These are phyloP conservation scores for Mortierella polycephala DNA, from an alignment of 371 early-diverging fungal genomes.

Conservation along the genomic window DNA sequence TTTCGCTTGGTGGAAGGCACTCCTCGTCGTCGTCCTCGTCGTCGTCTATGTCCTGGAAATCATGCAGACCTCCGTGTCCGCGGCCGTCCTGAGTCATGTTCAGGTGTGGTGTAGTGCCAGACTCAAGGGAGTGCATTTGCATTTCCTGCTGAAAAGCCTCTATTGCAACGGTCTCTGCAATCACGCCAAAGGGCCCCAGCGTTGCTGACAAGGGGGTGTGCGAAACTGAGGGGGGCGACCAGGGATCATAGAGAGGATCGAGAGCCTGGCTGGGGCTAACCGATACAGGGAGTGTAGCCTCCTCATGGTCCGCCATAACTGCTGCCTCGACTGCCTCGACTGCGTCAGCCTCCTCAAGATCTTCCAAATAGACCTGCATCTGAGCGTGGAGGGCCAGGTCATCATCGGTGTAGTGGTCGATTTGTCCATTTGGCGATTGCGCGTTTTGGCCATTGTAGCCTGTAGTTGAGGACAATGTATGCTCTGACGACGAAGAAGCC, in stretches of 20 bases:
- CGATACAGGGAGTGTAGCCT: background rate
- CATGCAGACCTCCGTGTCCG: slow-evolving; percentile 13
- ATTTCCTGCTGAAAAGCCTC: slow-evolving; percentile 35
- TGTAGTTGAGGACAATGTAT: background rate
- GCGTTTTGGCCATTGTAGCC: background rate
- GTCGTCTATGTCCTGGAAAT: slow-evolving; percentile 13
- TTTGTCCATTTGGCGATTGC: slow-evolving; percentile 9
- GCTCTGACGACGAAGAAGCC: background rate
- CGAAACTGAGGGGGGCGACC: background rate
- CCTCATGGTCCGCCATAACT: background rate
- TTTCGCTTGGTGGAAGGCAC: slow-evolving; percentile 45
- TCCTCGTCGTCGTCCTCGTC: slow-evolving; percentile 43
- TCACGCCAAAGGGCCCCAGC: background rate
- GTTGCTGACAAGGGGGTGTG: background rate
- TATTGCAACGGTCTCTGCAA: background rate
- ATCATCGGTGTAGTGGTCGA: slow-evolving; percentile 24
- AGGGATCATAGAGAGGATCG: background rate
- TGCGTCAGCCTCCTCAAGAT: slow-evolving; percentile 34
- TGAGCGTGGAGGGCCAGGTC: slow-evolving; percentile 34
- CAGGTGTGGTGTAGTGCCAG: slow-evolving; percentile 8
- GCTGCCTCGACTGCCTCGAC: slow-evolving; percentile 9
- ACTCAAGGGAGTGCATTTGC: slow-evolving; percentile 35
- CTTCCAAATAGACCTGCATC: slow-evolving; percentile 37
- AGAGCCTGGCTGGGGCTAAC: background rate
- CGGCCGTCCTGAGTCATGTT: slow-evolving; percentile 3